Base-by-base conservation (phyloP, 139 green algal genomes). In the Astrephomene gubernaculifera region DNA sequence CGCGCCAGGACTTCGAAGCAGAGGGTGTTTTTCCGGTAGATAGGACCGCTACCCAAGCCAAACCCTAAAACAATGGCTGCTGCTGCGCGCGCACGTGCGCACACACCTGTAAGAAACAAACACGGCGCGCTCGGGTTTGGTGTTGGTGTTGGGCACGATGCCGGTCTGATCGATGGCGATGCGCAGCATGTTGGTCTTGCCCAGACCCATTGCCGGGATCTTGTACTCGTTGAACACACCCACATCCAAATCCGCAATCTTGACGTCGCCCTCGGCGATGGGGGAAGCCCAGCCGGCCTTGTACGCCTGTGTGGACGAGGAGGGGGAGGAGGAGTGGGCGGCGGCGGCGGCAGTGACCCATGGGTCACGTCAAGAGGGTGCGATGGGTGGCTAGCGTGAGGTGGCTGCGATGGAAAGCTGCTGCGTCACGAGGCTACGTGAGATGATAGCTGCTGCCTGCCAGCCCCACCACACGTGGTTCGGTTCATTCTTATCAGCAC, bases 261-360 rank as follows among this genome's bases (percentile, higher is more conserved):
- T n/a, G n/a, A 27, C 3, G 25, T 41, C 19, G 63, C 63, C 63
- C 19, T n/a, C 63, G 19, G 63, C 29, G 3, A 70, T 70, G 19
- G 63, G 63, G 36, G n/a, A 33, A 41, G 63, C 63, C 63, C 63
- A 70, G 63, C 63, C 63, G 14, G 63, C 63, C 63, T 70, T 70
- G 63, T 70, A 70, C 63, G 63, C n/a, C 63, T 70, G 63, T n/a
- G 33, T 6, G 63, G 19, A 17, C 17, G 49, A 12, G 49, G 49
- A 12, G 49, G 17, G 12, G 49, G 49, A 60, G 49, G 49, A 35
- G 38, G 8, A 33, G 33, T n/a, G n/a, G n/a, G n/a, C n/a, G n/a
- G n/a, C n/a, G n/a, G n/a, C n/a, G n/a, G n/a, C n/a, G n/a, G n/a
- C n/a, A n/a, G n/a, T n/a, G n/a, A n/a, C n/a, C n/a, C n/a, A n/a